Evolutionary conservation across 345 rosid species (phyloP).

Genomic region (Murraya koenigii): DNA sequence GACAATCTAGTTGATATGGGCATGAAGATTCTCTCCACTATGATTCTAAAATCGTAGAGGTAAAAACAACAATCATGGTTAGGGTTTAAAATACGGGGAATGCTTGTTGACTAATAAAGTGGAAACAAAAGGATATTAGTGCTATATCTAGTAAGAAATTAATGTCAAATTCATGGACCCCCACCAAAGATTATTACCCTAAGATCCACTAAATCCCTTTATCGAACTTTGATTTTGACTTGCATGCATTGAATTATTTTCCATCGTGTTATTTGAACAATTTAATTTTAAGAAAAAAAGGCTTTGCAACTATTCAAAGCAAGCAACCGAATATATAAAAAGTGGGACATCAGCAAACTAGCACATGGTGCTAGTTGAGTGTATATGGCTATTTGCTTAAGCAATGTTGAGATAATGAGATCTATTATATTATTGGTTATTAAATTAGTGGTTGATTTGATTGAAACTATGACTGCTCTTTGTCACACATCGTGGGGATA

Average conservation of each 20-base stretch:
- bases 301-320: neutral
- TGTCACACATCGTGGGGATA: conserved; percentile 16
- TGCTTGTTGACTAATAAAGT: conserved; percentile 14
- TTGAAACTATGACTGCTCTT: neutral
- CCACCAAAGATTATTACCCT: conserved; percentile 12
- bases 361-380: neutral
- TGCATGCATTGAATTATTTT: neutral
- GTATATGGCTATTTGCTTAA: conserved; percentile 5
- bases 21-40: conserved; percentile 22
- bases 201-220: conserved; percentile 20
- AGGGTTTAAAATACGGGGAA: conserved; percentile 18
- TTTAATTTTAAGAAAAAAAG: too few relatives aligned
- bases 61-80: conserved; percentile 19
- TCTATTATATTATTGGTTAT: conserved; percentile 9
- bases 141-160: conserved; percentile 43
- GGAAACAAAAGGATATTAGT: conserved; percentile 21
- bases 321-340: conserved; percentile 6
- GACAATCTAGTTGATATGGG: conserved; percentile 15
- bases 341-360: neutral
- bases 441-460: conserved; percentile 1
- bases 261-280: neutral
- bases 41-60: neutral
- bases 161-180: conserved; percentile 30
- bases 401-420: conserved; percentile 9
- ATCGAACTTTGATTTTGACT: neutral